Percentiles rank a stretch among this genome's conserved stretches.
phyloP scores from a whole-genome alignment of 495 filamentous ascomycete genomes.

The Neurospora sp. region DNA sequence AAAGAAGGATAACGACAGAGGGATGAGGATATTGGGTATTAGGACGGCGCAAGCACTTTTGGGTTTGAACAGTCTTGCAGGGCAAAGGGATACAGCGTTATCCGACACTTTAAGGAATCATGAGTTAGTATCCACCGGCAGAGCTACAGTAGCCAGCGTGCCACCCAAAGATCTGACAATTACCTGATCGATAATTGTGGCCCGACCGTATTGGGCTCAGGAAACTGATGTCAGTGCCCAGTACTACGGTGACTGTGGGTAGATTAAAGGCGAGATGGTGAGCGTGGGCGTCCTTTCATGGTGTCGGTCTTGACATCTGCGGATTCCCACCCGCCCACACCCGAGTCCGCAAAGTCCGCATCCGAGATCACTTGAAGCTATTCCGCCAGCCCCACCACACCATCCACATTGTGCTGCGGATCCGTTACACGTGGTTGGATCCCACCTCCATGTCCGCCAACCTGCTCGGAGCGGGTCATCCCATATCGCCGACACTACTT shows the following conservation, averaged over 20 bases:
- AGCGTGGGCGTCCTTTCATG: neutral
- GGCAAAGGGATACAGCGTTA: neutral
- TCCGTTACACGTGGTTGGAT: neutral
- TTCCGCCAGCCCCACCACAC: neutral
- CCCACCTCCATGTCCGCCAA: constrained; percentile 20
- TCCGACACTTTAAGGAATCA: neutral
- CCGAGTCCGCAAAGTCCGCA: neutral
- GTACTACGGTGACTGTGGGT: neutral
- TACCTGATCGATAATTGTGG: neutral
- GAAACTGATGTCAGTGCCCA: neutral
- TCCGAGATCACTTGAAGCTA: neutral
- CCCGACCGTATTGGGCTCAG: neutral
- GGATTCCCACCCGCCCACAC: neutral
- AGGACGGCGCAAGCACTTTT: neutral
- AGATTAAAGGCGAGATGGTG: neutral
- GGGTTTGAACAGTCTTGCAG: neutral
- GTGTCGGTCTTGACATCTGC: neutral
- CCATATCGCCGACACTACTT: neutral
- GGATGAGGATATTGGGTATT: neutral
- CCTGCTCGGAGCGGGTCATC: neutral
- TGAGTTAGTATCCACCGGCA: neutral
- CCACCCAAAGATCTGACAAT: neutral
- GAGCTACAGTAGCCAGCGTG: neutral
- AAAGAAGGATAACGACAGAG: neutral
- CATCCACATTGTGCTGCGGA: neutral